phyloP scores from a whole-genome alignment of 2,329 filamentous ascomycete species.

The Aspergillus piperis region DNA sequence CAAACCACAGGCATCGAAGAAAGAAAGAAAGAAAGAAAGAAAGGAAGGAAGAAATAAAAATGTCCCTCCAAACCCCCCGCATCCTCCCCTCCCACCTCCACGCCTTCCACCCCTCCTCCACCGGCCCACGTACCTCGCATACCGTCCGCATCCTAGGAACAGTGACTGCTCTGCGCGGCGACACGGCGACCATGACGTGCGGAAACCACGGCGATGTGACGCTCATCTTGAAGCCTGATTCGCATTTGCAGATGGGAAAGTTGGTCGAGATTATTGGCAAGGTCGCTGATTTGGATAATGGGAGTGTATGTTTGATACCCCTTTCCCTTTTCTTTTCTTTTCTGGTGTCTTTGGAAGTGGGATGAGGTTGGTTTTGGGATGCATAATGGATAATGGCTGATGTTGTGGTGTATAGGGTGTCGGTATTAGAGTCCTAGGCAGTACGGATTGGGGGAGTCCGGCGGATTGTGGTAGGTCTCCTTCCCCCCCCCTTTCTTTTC shows the following conservation, averaged over 20 bases:
- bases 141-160: conserved; percentile 85
- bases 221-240: conserved; percentile 66
- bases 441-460: conserved; percentile 46
- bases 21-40: not conserved
- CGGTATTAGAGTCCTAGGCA: conserved; percentile 44
- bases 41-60: conserved; percentile 35
- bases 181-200: conserved; percentile 77
- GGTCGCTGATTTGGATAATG: conserved; percentile 45
- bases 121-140: conserved; percentile 46
- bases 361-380: not conserved
- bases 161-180: conserved; percentile 78
- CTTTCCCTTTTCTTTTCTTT: too few relatives aligned
- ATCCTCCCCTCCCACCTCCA: conserved; percentile 79
- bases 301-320: conserved; percentile 32
- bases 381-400: conserved; percentile 7
- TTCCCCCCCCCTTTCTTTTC: not conserved
- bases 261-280: conserved; percentile 51
- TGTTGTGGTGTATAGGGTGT: conserved; percentile 30
- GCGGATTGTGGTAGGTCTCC: conserved; percentile 40
- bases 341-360: not conserved
- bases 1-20: not conserved
- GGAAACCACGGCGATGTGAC: conserved; percentile 69
- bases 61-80: conserved; percentile 77
- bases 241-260: conserved; percentile 47
- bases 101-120: conserved; percentile 62